phyloP scores from a whole-genome alignment of 345 rosid species.

The Bruguiera sexangula region DNA sequence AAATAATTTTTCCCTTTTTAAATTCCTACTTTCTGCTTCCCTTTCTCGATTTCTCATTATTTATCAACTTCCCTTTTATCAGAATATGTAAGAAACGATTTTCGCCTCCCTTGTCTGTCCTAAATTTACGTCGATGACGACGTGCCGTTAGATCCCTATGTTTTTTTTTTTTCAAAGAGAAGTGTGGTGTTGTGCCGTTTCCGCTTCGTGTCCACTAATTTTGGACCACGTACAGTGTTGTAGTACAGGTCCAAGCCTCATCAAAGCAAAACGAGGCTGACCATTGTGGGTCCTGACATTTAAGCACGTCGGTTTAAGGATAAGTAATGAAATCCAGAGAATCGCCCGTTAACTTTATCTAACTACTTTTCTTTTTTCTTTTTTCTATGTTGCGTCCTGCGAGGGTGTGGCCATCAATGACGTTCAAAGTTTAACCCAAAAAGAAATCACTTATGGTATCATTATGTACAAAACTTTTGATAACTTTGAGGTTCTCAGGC shows the following conservation, averaged over 20 bases:
- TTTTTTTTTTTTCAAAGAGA: too few species aligned
- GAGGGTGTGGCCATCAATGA: background rate
- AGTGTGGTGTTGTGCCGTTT: too few species aligned
- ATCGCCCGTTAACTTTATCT: background rate
- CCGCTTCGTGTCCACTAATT: too few species aligned
- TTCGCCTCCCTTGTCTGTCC: too few species aligned
- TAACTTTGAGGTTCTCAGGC: constrained; percentile 19
- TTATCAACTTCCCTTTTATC: too few species aligned
- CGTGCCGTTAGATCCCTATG: too few species aligned
- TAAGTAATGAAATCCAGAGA: background rate
- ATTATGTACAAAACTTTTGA: constrained; percentile 4
- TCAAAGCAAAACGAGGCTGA: background rate
- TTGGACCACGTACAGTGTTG: background rate
- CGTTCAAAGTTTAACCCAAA: background rate
- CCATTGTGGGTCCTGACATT: background rate
- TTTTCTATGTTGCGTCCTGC: too few species aligned
- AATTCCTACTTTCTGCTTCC: too few species aligned
- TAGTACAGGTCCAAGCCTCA: background rate
- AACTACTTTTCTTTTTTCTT: background rate
- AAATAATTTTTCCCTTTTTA: too few species aligned
- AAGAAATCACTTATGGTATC: background rate
- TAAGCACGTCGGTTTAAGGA: background rate
- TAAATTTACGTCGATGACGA: too few species aligned
- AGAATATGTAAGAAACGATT: too few species aligned
- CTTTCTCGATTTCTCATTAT: too few species aligned